Conservation (phyloP, 2,329 filamentous ascomycete species). For the Amesomyces nigricolor region DNA sequence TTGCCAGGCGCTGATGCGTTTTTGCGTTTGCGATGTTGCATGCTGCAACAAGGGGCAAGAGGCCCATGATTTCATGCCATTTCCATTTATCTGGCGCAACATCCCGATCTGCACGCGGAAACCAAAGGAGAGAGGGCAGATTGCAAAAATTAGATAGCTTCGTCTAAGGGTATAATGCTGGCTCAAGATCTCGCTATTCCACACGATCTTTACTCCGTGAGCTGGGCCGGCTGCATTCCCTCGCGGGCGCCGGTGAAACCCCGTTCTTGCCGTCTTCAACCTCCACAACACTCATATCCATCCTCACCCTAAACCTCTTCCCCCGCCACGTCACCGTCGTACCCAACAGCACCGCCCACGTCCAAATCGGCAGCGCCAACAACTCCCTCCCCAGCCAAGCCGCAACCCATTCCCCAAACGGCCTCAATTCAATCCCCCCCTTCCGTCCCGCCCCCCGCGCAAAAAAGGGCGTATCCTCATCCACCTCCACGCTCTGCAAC, state of each 20-base stretch:
- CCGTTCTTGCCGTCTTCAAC: conserved; percentile 2
- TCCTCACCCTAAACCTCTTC: conserved; percentile 70
- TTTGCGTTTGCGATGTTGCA: no score
- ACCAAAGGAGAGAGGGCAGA: no score
- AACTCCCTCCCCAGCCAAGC: conserved; percentile 83
- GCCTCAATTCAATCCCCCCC: conserved; percentile 43
- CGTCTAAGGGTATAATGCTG: conserved; percentile 14
- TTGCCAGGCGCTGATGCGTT: no score
- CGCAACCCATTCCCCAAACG: conserved; percentile 64
- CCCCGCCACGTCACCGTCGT: conserved; percentile 84
- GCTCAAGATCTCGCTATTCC: conserved; percentile 19
- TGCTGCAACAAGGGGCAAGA: no score
- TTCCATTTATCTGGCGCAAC: neutral
- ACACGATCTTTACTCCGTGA: conserved; percentile 25
- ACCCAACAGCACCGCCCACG: conserved; percentile 83
- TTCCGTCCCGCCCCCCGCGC: conserved; percentile 43
- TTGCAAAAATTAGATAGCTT: neutral
- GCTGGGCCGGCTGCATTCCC: neutral
- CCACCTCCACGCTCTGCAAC: conserved; percentile 62
- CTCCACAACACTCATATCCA: conserved; percentile 72
- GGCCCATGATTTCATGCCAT: neutral
- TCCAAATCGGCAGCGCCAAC: conserved; percentile 83
- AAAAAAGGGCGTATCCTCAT: conserved; percentile 70
- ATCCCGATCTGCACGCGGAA: no score
- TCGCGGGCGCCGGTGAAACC: neutral